A percentile compares a stretch with the other conserved stretches of the same genome.
Evolutionary conservation across 139 green algal species (phyloP).

Genomic region (Monoraphidium neglectum): DNA sequence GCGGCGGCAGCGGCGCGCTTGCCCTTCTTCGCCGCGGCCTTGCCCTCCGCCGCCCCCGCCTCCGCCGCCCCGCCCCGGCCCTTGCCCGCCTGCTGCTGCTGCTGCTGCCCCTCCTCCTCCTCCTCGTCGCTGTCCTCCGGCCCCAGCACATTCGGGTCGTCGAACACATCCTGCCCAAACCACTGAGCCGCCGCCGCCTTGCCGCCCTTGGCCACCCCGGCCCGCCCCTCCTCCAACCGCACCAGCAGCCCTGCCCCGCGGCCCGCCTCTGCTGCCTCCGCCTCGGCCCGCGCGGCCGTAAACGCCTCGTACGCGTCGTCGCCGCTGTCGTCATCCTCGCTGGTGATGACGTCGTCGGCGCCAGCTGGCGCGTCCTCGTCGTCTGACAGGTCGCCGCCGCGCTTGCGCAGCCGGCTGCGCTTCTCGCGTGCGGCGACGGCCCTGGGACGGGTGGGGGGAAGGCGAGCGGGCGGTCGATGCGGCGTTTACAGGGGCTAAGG

Average conservation of each 20-base stretch:
- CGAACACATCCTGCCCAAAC: slow-evolving; percentile 85
- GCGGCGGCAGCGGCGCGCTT: slow-evolving; percentile 8
- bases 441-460: not conserved
- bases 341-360: slow-evolving; percentile 22
- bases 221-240: slow-evolving; percentile 61
- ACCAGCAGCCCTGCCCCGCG: slow-evolving; percentile 70
- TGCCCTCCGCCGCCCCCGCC: slow-evolving; percentile 10
- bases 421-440: slow-evolving; percentile 38
- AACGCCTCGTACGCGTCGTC: not conserved
- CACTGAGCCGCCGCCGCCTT: slow-evolving; percentile 77
- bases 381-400: slow-evolving; percentile 55
- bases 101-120: slow-evolving; percentile 6
- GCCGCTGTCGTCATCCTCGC: not conserved
- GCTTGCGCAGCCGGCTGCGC: slow-evolving; percentile 66
- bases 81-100: slow-evolving; percentile 12
- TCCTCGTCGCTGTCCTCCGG: slow-evolving; percentile 40
- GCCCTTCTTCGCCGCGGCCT: slow-evolving; percentile 4
- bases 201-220: slow-evolving; percentile 51
- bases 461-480: no score
- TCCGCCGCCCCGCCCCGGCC: not conserved
- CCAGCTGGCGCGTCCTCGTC: not conserved
- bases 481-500: no score
- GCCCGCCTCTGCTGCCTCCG: slow-evolving; percentile 30
- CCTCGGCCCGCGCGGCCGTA: not conserved
- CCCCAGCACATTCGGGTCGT: slow-evolving; percentile 55